phyloP scores from a whole-genome alignment of 768 basidiomycete genomes.

The Mycena vitilis region DNA sequence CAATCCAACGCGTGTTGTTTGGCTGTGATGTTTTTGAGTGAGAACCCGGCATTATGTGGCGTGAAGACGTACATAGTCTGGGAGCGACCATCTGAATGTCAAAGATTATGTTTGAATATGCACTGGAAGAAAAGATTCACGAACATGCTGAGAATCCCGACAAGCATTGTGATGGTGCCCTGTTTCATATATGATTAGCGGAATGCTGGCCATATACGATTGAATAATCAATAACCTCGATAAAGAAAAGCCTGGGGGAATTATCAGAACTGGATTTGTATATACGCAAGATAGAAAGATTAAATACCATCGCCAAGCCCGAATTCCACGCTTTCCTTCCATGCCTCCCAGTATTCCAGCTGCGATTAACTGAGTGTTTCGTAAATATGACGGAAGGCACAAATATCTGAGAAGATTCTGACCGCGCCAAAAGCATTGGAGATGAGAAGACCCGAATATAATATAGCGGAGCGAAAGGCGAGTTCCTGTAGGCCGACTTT shows the following conservation, averaged over 20 bases:
- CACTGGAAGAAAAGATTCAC: constrained; percentile 29
- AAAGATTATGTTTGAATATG: background rate
- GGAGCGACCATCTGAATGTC: constrained; percentile 62
- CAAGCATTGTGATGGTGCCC: constrained; percentile 72
- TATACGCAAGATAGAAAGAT: background rate
- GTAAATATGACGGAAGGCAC: no score
- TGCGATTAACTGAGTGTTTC: constrained; percentile 66
- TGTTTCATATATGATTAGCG: constrained; percentile 40
- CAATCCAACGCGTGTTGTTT: constrained; percentile 71
- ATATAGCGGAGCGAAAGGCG: constrained; percentile 69
- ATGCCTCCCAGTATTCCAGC: constrained; percentile 78
- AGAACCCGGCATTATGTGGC: background rate
- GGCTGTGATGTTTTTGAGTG: constrained; percentile 50
- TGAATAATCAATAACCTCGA: constrained; percentile 55
- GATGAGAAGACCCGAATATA: constrained; percentile 70
- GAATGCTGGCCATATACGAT: constrained; percentile 2
- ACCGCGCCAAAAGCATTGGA: constrained; percentile 79
- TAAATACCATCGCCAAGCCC: constrained; percentile 72
- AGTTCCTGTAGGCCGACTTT: constrained; percentile 60
- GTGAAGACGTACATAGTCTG: constrained; percentile 69
- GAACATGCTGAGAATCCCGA: constrained; percentile 67
- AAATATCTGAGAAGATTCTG: background rate
- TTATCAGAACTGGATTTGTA: background rate
- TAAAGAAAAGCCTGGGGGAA: constrained; percentile 70
- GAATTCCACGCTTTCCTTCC: constrained; percentile 74